Evolutionary conservation across 2,329 filamentous ascomycete genomes (phyloP).

Genomic region (Cryphonectria parasitica): DNA sequence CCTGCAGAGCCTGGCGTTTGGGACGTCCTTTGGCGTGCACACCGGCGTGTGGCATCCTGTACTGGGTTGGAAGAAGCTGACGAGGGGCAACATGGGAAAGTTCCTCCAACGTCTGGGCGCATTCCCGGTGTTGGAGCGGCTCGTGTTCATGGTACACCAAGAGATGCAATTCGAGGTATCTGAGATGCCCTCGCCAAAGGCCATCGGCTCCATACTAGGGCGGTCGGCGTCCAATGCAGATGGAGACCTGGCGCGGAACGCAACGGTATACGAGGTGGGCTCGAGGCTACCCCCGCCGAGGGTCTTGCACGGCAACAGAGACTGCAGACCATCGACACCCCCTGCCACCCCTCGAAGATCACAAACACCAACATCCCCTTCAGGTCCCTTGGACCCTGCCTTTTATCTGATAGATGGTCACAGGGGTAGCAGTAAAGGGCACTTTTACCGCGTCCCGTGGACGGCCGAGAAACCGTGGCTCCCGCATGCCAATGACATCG

Average conservation of each 20-base stretch:
- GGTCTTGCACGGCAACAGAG: slow-evolving; percentile 14
- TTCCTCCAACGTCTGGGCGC: slow-evolving; percentile 46
- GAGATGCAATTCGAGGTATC: slow-evolving; percentile 52
- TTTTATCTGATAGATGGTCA: slow-evolving; percentile 2
- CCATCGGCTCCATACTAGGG: slow-evolving; percentile 2
- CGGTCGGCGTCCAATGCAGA: neutral
- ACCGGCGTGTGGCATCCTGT: slow-evolving; percentile 51
- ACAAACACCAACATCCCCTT: neutral
- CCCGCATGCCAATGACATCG: slow-evolving; percentile 46
- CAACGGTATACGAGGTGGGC: slow-evolving; percentile 21
- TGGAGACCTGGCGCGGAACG: slow-evolving; percentile 24
- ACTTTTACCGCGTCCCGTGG: slow-evolving; percentile 23
- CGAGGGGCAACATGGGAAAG: slow-evolving; percentile 48
- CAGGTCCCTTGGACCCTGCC: slow-evolving; percentile 8
- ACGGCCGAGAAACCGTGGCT: slow-evolving; percentile 40
- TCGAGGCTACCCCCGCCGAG: slow-evolving; percentile 29
- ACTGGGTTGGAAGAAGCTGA: slow-evolving; percentile 46
- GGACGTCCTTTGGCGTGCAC: slow-evolving; percentile 51
- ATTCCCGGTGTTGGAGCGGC: slow-evolving; percentile 45
- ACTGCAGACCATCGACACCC: neutral
- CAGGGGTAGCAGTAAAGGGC: neutral
- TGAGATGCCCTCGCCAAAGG: slow-evolving; percentile 32
- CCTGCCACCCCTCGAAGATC: neutral
- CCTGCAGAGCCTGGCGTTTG: slow-evolving; percentile 47
- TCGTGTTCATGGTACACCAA: slow-evolving; percentile 52